A percentile compares a stretch with the other conserved stretches of the same genome.
Evolutionary conservation across 148 eudicot genomes (phyloP).

Genomic region (Vaccinium vitisidaea): DNA sequence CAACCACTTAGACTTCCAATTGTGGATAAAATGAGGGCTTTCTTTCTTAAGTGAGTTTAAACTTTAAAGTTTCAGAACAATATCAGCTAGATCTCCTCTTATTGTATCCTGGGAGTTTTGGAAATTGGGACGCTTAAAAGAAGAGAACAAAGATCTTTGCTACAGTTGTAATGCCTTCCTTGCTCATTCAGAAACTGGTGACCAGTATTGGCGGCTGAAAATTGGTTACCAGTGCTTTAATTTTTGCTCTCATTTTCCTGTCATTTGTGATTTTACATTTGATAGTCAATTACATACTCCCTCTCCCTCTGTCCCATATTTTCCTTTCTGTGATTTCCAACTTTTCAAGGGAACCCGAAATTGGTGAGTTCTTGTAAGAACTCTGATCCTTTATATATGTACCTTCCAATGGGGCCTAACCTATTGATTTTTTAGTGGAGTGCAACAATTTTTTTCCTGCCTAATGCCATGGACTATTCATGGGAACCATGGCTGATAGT

Average conservation of each 20-base stretch:
- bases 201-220: not conserved
- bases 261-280: slow-evolving; percentile 1
- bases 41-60: not conserved
- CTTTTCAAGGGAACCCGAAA: not conserved
- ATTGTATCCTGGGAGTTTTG: not conserved
- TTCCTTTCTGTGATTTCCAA: not conserved
- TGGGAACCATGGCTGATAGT: no score
- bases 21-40: not conserved
- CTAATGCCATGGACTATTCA: no score
- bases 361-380: not conserved
- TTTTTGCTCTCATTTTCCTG: not conserved
- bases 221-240: not conserved
- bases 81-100: slow-evolving; percentile 2
- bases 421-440: no score
- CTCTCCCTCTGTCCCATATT: not conserved
- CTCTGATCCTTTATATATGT: no score
- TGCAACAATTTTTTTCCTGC: no score
- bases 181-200: not conserved
- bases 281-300: not conserved
- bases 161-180: not conserved
- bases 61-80: not conserved
- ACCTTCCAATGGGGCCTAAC: no score
- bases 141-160: no score
- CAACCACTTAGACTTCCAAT: not conserved
- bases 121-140: not conserved